phyloP scores from a whole-genome alignment of 371 early-diverging fungal genomes.

The Encephalitozoon hellem region DNA sequence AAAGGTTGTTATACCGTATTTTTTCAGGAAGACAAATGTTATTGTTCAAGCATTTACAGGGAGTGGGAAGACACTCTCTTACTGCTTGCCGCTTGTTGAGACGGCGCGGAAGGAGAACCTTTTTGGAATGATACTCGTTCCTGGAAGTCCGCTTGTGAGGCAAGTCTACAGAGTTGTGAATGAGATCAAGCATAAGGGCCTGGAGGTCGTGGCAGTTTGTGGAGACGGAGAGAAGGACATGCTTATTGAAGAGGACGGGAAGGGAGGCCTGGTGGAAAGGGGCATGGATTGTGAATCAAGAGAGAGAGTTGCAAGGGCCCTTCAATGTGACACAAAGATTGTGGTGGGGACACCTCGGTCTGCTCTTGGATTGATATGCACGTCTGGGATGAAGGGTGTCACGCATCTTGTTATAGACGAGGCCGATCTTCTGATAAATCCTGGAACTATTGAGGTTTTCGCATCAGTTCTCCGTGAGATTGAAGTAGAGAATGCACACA shows the following conservation, averaged over 20 bases:
- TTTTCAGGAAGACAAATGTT: constrained; percentile 42
- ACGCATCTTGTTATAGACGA: constrained; percentile 32
- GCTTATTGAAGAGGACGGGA: background rate
- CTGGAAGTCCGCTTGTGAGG: constrained; percentile 42
- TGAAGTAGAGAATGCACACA: background rate
- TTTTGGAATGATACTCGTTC: constrained; percentile 40
- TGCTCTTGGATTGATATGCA: background rate
- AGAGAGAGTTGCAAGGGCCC: background rate
- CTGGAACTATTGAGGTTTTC: background rate
- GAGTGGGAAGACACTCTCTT: constrained; percentile 58
- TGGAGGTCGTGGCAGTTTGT: background rate
- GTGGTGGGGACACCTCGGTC: background rate
- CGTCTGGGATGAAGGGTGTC: background rate
- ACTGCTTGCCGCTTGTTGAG: constrained; percentile 55
- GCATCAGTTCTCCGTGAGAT: background rate
- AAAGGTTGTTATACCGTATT: constrained; percentile 37
- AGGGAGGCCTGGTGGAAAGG: background rate
- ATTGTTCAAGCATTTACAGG: constrained; percentile 56
- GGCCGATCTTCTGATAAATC: constrained; percentile 6
- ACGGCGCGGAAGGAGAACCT: background rate
- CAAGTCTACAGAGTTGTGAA: background rate
- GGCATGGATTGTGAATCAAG: background rate
- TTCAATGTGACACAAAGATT: background rate
- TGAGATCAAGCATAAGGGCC: background rate
- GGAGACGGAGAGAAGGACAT: background rate